Percentiles rank a stretch among this genome's conserved stretches.
Evolutionary conservation across 2,329 filamentous ascomycete species (phyloP).

Genomic region (Penicillium vulpinum): DNA sequence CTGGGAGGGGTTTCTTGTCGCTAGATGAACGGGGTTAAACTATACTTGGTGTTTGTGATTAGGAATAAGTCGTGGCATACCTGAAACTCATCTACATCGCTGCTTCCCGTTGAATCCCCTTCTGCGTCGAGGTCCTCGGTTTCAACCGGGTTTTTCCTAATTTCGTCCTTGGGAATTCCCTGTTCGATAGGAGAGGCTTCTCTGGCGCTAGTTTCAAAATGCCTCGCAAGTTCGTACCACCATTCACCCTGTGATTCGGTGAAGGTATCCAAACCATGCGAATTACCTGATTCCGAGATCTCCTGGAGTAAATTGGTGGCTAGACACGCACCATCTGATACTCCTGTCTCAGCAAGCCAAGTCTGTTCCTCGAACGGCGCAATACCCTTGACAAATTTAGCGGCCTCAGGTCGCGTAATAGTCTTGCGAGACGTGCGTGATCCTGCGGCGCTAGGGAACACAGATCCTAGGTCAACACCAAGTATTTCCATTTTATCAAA

Average conservation of each 20-base stretch:
- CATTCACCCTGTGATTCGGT: conserved; percentile 29
- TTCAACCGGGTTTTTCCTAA: background rate
- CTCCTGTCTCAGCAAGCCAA: conserved; percentile 43
- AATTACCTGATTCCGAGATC: conserved; percentile 15
- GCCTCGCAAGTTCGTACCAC: conserved; percentile 33
- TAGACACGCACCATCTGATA: conserved; percentile 17
- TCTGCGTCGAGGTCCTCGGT: conserved; percentile 14
- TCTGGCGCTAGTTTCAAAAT: conserved; percentile 2
- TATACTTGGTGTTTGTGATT: background rate
- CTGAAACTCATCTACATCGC: conserved; percentile 41
- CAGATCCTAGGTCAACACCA: conserved; percentile 55
- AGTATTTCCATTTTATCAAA: conserved; percentile 60
- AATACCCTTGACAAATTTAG: conserved; percentile 56
- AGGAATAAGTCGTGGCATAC: conserved; percentile 24
- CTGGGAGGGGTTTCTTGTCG: conserved; percentile 39
- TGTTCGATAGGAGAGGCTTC: conserved; percentile 3
- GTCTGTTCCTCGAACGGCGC: conserved; percentile 52
- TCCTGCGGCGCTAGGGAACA: conserved; percentile 57
- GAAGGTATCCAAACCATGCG: conserved; percentile 14
- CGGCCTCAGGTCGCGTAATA: conserved; percentile 53
- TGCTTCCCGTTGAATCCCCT: conserved; percentile 25
- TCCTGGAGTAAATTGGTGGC: conserved; percentile 31
- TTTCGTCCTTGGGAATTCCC: background rate
- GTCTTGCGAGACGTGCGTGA: conserved; percentile 47
- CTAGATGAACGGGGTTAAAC: conserved; percentile 19